These are phyloP conservation scores for Chionographis japonica DNA, from an alignment of 106 monocot genomes.

Conservation along the genomic window DNA sequence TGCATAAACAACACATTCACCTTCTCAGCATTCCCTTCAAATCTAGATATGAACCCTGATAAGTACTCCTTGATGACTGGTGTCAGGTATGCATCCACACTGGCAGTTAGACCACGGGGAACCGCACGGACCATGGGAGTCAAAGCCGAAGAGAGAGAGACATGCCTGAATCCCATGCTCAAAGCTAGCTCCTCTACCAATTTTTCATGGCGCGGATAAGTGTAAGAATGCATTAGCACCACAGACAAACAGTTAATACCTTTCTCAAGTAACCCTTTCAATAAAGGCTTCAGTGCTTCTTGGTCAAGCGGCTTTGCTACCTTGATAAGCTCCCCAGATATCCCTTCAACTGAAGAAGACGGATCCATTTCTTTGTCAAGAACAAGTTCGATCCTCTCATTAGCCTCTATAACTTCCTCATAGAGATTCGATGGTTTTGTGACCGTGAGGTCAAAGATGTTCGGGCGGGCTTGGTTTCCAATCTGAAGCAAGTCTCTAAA, in stretches of 20 bases:
- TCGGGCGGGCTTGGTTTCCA: conserved; percentile 88
- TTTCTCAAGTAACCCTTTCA: conserved; percentile 66
- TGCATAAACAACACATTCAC: conserved; percentile 98
- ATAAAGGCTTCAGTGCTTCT: conserved; percentile 44
- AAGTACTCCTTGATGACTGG: conserved; percentile 92
- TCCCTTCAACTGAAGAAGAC: conserved; percentile 40
- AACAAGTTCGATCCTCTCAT: conserved; percentile 86
- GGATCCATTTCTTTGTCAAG: conserved; percentile 22
- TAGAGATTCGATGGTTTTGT: conserved; percentile 84
- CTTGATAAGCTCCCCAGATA: conserved; percentile 77
- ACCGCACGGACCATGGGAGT: conserved; percentile 96
- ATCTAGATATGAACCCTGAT: conserved; percentile 84
- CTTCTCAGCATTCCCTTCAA: conserved; percentile 58
- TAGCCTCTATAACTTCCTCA: conserved; percentile 86
- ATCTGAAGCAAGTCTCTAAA: conserved; percentile 91
- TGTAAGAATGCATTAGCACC: conserved; percentile 92
- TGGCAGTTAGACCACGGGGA: conserved; percentile 88
- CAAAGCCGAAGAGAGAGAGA: conserved; percentile 85
- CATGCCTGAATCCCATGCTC: conserved; percentile 78
- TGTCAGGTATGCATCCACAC: conserved; percentile 90
- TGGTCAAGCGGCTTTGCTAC: conserved; percentile 64
- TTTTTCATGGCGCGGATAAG: conserved; percentile 82
- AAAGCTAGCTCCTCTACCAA: conserved; percentile 58
- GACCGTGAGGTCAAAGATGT: conserved; percentile 89
- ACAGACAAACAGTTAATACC: conserved; percentile 87